Percentiles rank a stretch among this genome's conserved stretches.
Conservation (phyloP, 2,329 filamentous ascomycete species). For the Penicillium glabrum region DNA sequence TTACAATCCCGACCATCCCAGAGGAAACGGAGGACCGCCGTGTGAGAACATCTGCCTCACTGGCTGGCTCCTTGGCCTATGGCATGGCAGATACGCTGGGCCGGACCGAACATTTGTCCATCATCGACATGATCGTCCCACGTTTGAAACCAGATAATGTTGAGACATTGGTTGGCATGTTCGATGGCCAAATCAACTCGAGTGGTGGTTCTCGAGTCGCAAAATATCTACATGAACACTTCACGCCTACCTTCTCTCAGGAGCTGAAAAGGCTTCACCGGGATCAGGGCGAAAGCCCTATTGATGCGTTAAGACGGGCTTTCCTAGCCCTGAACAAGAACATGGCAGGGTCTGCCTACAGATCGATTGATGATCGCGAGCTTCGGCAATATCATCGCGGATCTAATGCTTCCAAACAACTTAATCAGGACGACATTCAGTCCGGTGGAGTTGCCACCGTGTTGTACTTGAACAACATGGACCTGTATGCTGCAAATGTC, state of each 20-base stretch:
- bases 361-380: constrained; percentile 73
- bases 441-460: constrained; percentile 92
- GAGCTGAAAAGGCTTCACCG: constrained; percentile 75
- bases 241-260: constrained; percentile 77
- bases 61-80: constrained; percentile 87
- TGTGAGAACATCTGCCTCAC: constrained; percentile 93
- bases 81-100: constrained; percentile 97
- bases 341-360: constrained; percentile 78
- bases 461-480: constrained; percentile 82
- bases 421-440: constrained; percentile 84
- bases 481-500: constrained; percentile 92
- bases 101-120: constrained; percentile 90
- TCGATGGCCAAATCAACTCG: constrained; percentile 88
- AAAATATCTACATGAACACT: constrained; percentile 95
- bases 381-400: constrained; percentile 63
- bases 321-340: constrained; percentile 94
- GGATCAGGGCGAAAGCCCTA: constrained; percentile 69
- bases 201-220: constrained; percentile 92
- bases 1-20: constrained; percentile 88
- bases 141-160: constrained; percentile 86
- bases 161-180: constrained; percentile 89
- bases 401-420: constrained; percentile 69
- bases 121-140: constrained; percentile 91
- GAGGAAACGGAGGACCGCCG: constrained; percentile 94
- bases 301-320: constrained; percentile 79